These are phyloP conservation scores for Blastobotrys mokoenaii DNA, from an alignment of 805 yeast species.

Conservation along the genomic window DNA sequence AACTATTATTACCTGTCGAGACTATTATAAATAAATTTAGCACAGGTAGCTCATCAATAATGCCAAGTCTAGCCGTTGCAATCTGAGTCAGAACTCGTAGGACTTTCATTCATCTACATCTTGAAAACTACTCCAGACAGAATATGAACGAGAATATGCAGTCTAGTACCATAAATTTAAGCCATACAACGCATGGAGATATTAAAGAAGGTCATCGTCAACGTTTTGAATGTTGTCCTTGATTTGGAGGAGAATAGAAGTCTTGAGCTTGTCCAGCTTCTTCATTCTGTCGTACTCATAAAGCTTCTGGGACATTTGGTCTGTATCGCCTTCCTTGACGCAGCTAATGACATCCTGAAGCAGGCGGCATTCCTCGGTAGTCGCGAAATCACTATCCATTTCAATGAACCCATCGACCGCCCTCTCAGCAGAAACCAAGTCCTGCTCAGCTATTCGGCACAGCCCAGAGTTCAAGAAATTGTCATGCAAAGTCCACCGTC, in stretches of 20 bases:
- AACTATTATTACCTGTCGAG: too few species aligned
- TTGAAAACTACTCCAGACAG: too few species aligned
- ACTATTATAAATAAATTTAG: too few species aligned
- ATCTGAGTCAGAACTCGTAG: too few species aligned
- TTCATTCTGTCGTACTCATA: constrained; percentile 80
- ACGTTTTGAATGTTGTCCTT: constrained; percentile 64
- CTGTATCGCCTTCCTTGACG: constrained; percentile 73
- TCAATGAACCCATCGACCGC: constrained; percentile 52
- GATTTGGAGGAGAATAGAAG: constrained; percentile 71
- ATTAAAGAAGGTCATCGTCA: constrained; percentile 47
- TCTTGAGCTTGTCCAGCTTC: constrained; percentile 86
- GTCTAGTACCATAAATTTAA: not conserved
- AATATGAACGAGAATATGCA: too few species aligned
- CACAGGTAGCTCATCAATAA: too few species aligned
- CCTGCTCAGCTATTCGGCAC: constrained; percentile 75
- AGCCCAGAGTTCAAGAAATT: constrained; percentile 78
- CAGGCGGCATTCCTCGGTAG: constrained; percentile 63
- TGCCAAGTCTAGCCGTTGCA: too few species aligned
- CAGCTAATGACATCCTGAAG: constrained; percentile 60
- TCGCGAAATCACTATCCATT: constrained; percentile 68
- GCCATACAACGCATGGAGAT: not conserved
- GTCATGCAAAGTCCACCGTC: constrained; percentile 90
- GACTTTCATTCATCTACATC: too few species aligned
- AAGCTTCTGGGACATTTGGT: constrained; percentile 62
- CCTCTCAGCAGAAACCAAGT: constrained; percentile 76